These are phyloP conservation scores for Agarophyton chilense DNA, from an alignment of 23 red algal genomes.

Conservation along the genomic window DNA sequence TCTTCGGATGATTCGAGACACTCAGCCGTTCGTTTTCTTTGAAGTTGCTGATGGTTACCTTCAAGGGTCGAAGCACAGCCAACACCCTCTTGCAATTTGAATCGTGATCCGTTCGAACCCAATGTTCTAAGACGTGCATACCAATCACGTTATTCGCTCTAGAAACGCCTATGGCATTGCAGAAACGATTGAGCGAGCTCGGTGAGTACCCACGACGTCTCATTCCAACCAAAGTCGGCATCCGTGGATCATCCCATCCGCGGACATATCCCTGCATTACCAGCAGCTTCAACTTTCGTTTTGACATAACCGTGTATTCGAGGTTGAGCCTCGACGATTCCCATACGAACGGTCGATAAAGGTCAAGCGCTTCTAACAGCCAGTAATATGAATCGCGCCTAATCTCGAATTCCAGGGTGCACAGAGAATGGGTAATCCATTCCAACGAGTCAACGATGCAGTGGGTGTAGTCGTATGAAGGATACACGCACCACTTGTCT, in stretches of 20 bases:
- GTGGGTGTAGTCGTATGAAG: conserved; percentile 98
- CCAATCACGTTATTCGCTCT: conserved; percentile 88
- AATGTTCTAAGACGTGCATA: conserved; percentile 88
- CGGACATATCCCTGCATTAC: conserved; percentile 83
- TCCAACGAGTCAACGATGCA: conserved; percentile 99
- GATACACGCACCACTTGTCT: conserved; percentile 98
- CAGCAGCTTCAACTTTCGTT: conserved; percentile 86
- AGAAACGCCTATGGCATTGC: conserved; percentile 79
- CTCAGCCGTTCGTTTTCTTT: conserved; percentile 58
- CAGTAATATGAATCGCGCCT: conserved; percentile 99
- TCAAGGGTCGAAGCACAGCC: conserved; percentile 84
- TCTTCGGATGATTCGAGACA: conserved; percentile 94
- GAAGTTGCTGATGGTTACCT: conserved; percentile 79
- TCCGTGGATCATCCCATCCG: conserved; percentile 98
- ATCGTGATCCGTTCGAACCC: conserved; percentile 82
- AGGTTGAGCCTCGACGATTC: conserved; percentile 93
- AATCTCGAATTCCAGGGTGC: conserved; percentile 99
- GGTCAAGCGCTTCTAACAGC: conserved; percentile 95
- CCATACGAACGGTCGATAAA: conserved; percentile 99
- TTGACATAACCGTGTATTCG: conserved; percentile 91
- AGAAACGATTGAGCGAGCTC: conserved; percentile 85
- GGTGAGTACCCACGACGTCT: conserved; percentile 90
- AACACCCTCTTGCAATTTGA: conserved; percentile 68
- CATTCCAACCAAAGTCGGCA: conserved; percentile 95
- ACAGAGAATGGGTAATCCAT: conserved; percentile 98